Base-by-base conservation (phyloP, 83 land plant genomes). In the Diphasiastrum complanatum region DNA sequence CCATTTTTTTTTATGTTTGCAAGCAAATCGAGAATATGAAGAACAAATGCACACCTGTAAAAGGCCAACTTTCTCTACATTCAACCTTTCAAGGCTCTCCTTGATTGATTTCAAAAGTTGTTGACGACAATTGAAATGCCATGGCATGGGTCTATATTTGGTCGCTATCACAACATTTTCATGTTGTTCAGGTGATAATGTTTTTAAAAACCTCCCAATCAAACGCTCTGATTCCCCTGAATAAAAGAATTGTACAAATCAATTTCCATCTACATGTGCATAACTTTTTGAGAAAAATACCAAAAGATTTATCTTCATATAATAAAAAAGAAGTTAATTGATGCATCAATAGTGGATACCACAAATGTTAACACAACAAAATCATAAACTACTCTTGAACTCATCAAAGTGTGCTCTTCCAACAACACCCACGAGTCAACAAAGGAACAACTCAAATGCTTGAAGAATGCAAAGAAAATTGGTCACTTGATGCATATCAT, bases 141-240 rank as follows among this genome's bases (percentile, higher is more conserved):
- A 61, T 45, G 64, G 64, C 64, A 61, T 43, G 20, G 64, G 64
- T 16, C 28, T 33, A 43, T 61, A 61, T 29, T 61, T 61, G 56
- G 64, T 40, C 8, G 64, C 64, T 16, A 61, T 27, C 5, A 40
- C 20, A 14, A 61, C 28, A 2, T 43, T 47, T 12, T 27, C 26
- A 16, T 27, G 33, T n/a, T 61, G 27, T 27, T 61, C 64, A 38
- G 64, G 55, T 18, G 10, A 20, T 8, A 61, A 23, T n/a, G 12
- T 61, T 24, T 45, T 61, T 33, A 41, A 43, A n/a, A 61, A 61
- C 28, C 43, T 61, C 53, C 64, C 64, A 20, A 61, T 47, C 22
- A 61, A 20, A 14, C 64, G 4, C 20, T 61, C 64, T 3, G 64
- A 61, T 27, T 61, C 64, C 5, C 64, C 64, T 61, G 22, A 16